A percentile compares a stretch with the other conserved stretches of the same genome.
Evolutionary conservation across 306 rosid species (phyloP).

Genomic region (Prunus kanzakura): DNA sequence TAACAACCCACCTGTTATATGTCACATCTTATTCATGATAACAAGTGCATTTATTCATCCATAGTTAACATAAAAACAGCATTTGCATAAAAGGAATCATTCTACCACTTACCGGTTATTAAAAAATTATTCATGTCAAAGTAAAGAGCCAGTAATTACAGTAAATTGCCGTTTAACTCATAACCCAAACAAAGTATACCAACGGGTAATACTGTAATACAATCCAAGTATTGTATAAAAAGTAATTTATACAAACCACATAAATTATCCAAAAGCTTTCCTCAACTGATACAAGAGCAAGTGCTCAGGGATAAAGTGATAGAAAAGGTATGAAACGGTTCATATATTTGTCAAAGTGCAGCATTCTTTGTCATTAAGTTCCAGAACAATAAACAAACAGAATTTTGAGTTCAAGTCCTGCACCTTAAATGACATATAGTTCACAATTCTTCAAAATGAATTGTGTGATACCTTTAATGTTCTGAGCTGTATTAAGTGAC

Average conservation of each 20-base stretch:
- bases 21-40: background rate
- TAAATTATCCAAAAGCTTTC: background rate
- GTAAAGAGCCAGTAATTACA: background rate
- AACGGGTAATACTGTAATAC: background rate
- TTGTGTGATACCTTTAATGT: too few species aligned
- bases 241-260: background rate
- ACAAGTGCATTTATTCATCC: background rate
- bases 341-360: too few species aligned
- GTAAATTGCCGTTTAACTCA: background rate
- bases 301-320: background rate
- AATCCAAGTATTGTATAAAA: background rate
- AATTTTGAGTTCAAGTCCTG: too few species aligned
- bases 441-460: too few species aligned
- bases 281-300: background rate
- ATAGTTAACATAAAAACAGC: background rate
- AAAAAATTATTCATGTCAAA: conserved; percentile 15
- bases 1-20: background rate
- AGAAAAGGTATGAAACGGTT: background rate
- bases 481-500: too few species aligned
- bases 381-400: too few species aligned
- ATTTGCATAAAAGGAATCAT: background rate
- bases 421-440: too few species aligned
- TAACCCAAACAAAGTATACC: background rate
- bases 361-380: too few species aligned
- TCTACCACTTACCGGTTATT: background rate